Conservation (phyloP, 495 filamentous ascomycete genomes). For the Neurospora sp. region DNA sequence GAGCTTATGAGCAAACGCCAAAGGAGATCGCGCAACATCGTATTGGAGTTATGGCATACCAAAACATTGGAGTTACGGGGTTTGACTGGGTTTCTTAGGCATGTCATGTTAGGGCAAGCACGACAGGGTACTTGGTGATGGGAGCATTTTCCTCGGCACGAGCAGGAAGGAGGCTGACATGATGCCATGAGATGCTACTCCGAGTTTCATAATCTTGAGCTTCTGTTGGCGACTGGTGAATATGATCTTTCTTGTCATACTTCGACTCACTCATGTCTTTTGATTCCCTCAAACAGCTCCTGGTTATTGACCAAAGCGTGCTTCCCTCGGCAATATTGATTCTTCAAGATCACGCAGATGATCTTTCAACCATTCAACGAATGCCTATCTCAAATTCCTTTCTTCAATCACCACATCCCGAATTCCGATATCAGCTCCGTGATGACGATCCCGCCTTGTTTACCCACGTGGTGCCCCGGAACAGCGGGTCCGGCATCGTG, state of each 20-base stretch:
- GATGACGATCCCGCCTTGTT: not conserved
- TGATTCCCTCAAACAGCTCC: not conserved
- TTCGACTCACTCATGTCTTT: not conserved
- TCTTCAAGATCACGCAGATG: not conserved
- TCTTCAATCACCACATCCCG: not conserved
- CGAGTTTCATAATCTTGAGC: not conserved
- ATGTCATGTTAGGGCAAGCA: not conserved
- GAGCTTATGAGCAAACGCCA: not conserved
- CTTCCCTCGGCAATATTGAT: not conserved
- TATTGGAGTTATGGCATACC: not conserved
- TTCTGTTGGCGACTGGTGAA: not conserved
- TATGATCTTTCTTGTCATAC: not conserved
- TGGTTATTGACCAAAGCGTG: not conserved
- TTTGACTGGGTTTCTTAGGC: not conserved
- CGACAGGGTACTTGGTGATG: not conserved
- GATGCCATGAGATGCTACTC: not conserved
- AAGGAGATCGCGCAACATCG: not conserved
- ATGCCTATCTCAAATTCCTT: too few relatives aligned
- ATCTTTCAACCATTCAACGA: not conserved
- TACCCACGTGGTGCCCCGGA: not conserved
- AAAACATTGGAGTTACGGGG: not conserved
- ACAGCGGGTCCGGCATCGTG: not conserved
- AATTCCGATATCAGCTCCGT: not conserved
- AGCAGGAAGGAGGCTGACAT: not conserved
- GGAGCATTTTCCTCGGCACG: not conserved